Conservation (phyloP, 2,329 filamentous ascomycete species). For the Fusarium tricinctum region DNA sequence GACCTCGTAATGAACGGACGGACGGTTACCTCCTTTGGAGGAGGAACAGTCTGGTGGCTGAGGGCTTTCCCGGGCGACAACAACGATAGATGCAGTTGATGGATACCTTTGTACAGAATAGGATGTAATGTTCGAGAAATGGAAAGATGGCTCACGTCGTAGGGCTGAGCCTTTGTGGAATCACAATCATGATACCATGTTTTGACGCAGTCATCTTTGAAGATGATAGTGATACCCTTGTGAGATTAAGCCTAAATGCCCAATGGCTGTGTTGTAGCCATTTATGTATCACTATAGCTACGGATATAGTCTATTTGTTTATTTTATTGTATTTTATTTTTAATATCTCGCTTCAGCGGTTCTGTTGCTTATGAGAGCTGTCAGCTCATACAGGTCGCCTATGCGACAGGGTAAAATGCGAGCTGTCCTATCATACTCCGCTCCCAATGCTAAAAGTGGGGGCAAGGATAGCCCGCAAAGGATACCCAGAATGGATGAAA, state of each 20-base stretch:
- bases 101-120: constrained; percentile 30
- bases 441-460: constrained; percentile 2
- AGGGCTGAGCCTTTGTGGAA: constrained; percentile 29
- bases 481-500: constrained; percentile 21
- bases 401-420: not conserved
- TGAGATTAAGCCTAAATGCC: not conserved
- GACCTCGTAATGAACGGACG: constrained; percentile 25
- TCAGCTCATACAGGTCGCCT: constrained; percentile 10
- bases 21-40: constrained; percentile 20
- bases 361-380: constrained; percentile 20
- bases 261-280: not conserved
- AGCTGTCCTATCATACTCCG: not conserved
- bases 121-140: constrained; percentile 31
- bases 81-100: constrained; percentile 16
- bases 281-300: not conserved
- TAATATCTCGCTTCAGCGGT: too few species aligned
- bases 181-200: constrained; percentile 10
- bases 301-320: not conserved
- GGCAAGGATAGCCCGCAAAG: constrained; percentile 8
- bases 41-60: constrained; percentile 10
- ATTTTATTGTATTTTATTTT: not conserved
- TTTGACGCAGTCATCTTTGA: constrained; percentile 17
- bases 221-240: not conserved
- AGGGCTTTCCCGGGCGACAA: constrained; percentile 2
- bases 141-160: constrained; percentile 24